Conservation (phyloP, 2,329 filamentous ascomycete species). For the Clonostachys solani region DNA sequence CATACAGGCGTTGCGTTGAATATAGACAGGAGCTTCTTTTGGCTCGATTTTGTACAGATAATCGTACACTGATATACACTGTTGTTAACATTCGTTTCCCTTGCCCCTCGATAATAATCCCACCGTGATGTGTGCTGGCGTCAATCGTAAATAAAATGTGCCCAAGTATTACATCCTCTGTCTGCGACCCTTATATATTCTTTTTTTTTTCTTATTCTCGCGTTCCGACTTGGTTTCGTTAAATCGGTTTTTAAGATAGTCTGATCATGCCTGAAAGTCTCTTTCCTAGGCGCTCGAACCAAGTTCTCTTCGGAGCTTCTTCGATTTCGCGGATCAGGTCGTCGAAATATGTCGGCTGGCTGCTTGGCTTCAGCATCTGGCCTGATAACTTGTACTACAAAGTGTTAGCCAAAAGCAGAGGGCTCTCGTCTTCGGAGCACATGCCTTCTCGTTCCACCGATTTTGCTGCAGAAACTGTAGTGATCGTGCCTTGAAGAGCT, state of each 20-base stretch:
- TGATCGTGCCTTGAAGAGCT: slow-evolving; percentile 54
- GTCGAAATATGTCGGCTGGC: slow-evolving; percentile 60
- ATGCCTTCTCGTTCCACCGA: slow-evolving; percentile 52
- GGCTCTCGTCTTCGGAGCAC: neutral
- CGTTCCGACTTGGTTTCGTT: neutral
- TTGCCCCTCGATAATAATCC: neutral
- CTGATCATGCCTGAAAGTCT: slow-evolving; percentile 56
- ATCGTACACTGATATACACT: neutral
- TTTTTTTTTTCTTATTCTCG: neutral
- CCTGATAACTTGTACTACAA: slow-evolving; percentile 35
- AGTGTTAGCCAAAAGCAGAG: slow-evolving; percentile 1
- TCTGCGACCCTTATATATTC: neutral
- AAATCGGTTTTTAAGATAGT: slow-evolving; percentile 32
- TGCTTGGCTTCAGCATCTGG: slow-evolving; percentile 50
- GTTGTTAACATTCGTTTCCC: neutral
- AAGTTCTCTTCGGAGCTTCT: slow-evolving; percentile 54
- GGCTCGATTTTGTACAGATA: neutral
- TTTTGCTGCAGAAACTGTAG: slow-evolving; percentile 56
- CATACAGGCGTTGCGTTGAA: slow-evolving; percentile 7
- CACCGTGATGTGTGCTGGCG: neutral
- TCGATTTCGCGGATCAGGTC: slow-evolving; percentile 60
- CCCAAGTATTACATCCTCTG: slow-evolving; percentile 4
- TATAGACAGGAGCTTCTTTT: neutral
- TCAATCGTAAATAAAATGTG: neutral
- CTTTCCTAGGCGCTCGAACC: slow-evolving; percentile 46